Percentiles rank a stretch among this genome's conserved stretches.
phyloP scores from a whole-genome alignment of 129 eudicot species.

The Flaveria sonorensis region DNA sequence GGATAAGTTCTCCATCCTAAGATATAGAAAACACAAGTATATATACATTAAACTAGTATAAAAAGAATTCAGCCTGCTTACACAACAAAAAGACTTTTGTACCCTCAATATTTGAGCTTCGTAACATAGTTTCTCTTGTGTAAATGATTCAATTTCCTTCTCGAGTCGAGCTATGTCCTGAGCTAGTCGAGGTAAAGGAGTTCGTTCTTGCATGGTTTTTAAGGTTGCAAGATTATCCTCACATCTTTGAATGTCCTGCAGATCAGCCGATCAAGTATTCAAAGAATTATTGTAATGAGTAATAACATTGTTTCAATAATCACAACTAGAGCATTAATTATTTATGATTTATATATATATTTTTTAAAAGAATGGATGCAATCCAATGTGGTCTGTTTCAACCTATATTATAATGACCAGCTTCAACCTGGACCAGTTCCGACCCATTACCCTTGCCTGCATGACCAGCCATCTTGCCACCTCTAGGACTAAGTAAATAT shows the following conservation, averaged over 20 bases:
- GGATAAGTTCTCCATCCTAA: slow-evolving; percentile 84
- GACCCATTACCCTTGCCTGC: neutral
- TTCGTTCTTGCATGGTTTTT: slow-evolving; percentile 73
- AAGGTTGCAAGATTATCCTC: slow-evolving; percentile 77
- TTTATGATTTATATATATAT: neutral
- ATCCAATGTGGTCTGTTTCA: neutral
- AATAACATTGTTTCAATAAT: neutral
- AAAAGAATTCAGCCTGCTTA: neutral
- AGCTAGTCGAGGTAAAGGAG: slow-evolving; percentile 76
- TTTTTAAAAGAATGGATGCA: neutral
- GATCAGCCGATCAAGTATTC: slow-evolving; percentile 12
- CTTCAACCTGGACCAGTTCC: neutral
- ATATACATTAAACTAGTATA: neutral
- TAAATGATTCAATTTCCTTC: slow-evolving; percentile 69
- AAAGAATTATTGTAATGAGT: neutral
- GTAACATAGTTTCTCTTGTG: slow-evolving; percentile 86
- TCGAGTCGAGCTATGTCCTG: slow-evolving; percentile 80
- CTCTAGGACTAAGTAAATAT: neutral
- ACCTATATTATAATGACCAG: neutral
- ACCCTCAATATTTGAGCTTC: slow-evolving; percentile 98
- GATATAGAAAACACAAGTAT: slow-evolving; percentile 3
- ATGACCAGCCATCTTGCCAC: neutral
- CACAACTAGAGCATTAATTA: neutral
- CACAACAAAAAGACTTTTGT: slow-evolving; percentile 9
- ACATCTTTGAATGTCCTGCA: slow-evolving; percentile 82